phyloP scores from a whole-genome alignment of 176 grass and related monocot genomes.

The Stipa capillata region DNA sequence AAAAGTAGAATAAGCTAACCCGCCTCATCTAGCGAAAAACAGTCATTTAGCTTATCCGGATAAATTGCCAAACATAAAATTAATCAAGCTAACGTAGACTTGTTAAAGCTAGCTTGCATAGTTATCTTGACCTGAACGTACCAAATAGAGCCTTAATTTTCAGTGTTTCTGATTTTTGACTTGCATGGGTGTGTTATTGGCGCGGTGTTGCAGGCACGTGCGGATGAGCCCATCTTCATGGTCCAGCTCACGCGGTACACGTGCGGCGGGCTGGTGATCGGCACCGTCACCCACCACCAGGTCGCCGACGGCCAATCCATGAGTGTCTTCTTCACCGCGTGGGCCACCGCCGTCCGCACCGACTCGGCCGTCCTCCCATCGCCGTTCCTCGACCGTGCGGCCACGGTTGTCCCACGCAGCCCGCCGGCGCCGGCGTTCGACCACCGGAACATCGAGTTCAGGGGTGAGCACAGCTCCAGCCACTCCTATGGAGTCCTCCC shows the following conservation, averaged over 20 bases:
- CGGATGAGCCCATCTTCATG: not conserved
- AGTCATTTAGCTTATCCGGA: too few species aligned
- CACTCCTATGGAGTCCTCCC: not conserved
- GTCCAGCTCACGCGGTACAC: slow-evolving; percentile 28
- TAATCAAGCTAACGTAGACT: too few species aligned
- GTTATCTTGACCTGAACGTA: too few species aligned
- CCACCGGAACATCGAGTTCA: slow-evolving; percentile 29
- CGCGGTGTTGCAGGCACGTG: not conserved
- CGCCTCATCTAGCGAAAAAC: too few species aligned
- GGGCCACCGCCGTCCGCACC: slow-evolving; percentile 14
- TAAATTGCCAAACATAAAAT: too few species aligned
- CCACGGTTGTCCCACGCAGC: not conserved
- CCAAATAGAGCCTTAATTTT: too few species aligned
- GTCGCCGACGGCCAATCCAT: slow-evolving; percentile 42
- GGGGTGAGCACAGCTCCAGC: not conserved
- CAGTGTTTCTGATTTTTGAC: too few species aligned
- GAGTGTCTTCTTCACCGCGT: too few species aligned
- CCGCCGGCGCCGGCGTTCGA: not conserved
- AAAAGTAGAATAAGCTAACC: too few species aligned
- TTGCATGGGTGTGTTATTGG: too few species aligned
- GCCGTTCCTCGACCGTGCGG: not conserved
- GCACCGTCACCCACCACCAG: not conserved
- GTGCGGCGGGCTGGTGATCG: slow-evolving; percentile 38
- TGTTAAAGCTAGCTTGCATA: too few species aligned
- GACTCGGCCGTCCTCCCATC: not conserved